These are phyloP conservation scores for Gaultheria prostrata DNA, from an alignment of 148 eudicot species.

Conservation along the genomic window DNA sequence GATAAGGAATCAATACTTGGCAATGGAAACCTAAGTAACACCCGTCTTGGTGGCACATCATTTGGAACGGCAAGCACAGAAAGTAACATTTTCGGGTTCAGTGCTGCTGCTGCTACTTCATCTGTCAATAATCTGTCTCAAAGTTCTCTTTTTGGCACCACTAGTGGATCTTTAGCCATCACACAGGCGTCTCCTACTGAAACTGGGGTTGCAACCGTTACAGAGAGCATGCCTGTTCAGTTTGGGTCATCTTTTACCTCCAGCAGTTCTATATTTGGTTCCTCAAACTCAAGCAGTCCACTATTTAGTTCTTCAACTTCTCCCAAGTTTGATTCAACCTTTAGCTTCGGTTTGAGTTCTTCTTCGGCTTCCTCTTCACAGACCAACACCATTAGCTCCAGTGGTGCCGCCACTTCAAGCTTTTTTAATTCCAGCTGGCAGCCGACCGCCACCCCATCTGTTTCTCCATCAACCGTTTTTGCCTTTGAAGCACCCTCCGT, in stretches of 20 bases:
- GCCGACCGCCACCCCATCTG: conserved; percentile 30
- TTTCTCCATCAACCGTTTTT: conserved; percentile 32
- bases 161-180: conserved; percentile 22
- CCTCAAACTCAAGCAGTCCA: conserved; percentile 3
- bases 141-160: conserved; percentile 27
- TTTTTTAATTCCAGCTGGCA: conserved; percentile 38
- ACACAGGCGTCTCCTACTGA: conserved; percentile 26
- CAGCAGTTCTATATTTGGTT: conserved; percentile 10
- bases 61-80: conserved; percentile 24
- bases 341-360: conserved; percentile 32
- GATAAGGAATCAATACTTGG: conserved; percentile 23
- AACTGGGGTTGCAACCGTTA: conserved; percentile 22
- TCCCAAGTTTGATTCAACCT: conserved; percentile 19
- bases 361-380: conserved; percentile 25
- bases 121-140: conserved; percentile 24
- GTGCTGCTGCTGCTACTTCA: conserved; percentile 26
- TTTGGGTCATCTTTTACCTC: conserved; percentile 21
- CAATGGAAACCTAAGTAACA: conserved; percentile 28
- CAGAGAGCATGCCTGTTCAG: conserved; percentile 26
- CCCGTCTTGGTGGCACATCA: conserved; percentile 27
- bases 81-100: conserved; percentile 31
- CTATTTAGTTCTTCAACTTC: conserved; percentile 26
- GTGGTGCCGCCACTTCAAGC: conserved; percentile 30
- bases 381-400: conserved; percentile 24
- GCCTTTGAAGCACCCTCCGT: conserved; percentile 47